A percentile compares a stretch with the other conserved stretches of the same genome.
These are phyloP conservation scores for Microcyclospora tardicrescens DNA, from an alignment of 2,329 filamentous ascomycete species.

Conservation along the genomic window DNA sequence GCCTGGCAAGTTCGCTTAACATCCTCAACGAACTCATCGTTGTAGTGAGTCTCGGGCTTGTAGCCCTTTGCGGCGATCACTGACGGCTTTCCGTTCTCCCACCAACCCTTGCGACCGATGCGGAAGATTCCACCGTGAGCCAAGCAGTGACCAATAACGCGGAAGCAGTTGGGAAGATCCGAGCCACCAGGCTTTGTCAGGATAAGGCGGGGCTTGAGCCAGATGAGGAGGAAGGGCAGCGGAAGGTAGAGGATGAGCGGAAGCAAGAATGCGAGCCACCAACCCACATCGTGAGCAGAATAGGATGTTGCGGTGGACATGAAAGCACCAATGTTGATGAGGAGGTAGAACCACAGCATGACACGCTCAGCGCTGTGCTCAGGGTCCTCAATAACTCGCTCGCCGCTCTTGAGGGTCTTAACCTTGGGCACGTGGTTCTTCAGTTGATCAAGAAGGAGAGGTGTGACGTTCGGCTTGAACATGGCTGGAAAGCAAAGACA, in stretches of 20 bases:
- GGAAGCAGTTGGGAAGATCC: conserved; percentile 2
- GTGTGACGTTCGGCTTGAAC: conserved; percentile 64
- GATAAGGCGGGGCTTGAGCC: conserved; percentile 2
- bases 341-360: conserved; percentile 53
- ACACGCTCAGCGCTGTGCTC: conserved; percentile 33
- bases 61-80: not conserved
- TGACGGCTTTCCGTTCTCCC: conserved; percentile 12
- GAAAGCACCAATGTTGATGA: conserved; percentile 61
- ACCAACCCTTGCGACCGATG: conserved; percentile 3
- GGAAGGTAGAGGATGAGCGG: conserved; percentile 50
- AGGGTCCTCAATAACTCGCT: conserved; percentile 34
- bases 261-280: conserved; percentile 45
- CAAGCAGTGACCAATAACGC: conserved; percentile 6
- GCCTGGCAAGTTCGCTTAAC: conserved; percentile 51
- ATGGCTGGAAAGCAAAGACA: conserved; percentile 31
- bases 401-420: conserved; percentile 25
- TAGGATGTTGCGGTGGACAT: conserved; percentile 53
- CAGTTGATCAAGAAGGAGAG: conserved; percentile 35
- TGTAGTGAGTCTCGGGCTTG: conserved; percentile 35
- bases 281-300: conserved; percentile 52
- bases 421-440: conserved; percentile 27
- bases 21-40: conserved; percentile 58
- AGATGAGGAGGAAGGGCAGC: conserved; percentile 11
- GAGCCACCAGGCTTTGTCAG: conserved; percentile 2
- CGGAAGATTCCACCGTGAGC: conserved; percentile 6